phyloP scores from a whole-genome alignment of 495 filamentous ascomycete genomes.

The Penicillium cinerascens region DNA sequence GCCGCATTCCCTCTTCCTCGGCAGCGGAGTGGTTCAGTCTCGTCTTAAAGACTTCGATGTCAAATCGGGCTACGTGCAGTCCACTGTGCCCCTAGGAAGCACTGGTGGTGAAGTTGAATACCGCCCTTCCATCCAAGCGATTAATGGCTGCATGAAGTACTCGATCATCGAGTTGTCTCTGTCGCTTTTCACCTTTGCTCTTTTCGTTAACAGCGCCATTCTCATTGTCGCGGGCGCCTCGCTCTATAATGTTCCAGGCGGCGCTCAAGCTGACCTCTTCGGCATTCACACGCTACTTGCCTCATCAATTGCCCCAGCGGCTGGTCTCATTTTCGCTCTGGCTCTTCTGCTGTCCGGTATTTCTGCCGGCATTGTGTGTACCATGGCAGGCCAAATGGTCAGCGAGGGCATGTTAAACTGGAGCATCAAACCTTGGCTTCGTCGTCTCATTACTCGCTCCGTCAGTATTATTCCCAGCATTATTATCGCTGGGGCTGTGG shows the following conservation, averaged over 20 bases:
- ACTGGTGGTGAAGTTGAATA: conserved; percentile 58
- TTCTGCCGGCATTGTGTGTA: conserved; percentile 76
- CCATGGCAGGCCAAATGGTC: conserved; percentile 81
- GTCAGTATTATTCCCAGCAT: conserved; percentile 80
- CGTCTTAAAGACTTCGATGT: conserved; percentile 77
- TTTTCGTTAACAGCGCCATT: conserved; percentile 92
- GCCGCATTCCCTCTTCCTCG: conserved; percentile 87
- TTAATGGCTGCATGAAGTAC: conserved; percentile 75
- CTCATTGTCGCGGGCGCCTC: conserved; percentile 84
- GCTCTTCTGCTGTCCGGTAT: conserved; percentile 75
- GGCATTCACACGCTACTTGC: conserved; percentile 77
- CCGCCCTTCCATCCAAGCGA: conserved; percentile 71
- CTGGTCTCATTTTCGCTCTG: conserved; percentile 72
- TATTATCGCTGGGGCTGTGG: conserved; percentile 76
- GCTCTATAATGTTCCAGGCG: conserved; percentile 56
- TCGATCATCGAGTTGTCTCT: conserved; percentile 71
- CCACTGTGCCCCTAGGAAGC: conserved; percentile 34
- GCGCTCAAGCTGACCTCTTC: conserved; percentile 70
- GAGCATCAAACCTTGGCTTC: conserved; percentile 66
- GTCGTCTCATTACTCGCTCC: conserved; percentile 64
- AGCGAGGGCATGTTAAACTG: conserved; percentile 74
- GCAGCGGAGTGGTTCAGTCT: conserved; percentile 82
- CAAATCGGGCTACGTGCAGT: conserved; percentile 53
- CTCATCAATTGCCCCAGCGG: conserved; percentile 62
- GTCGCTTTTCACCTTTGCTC: conserved; percentile 84